phyloP scores from a whole-genome alignment of 176 grass and related monocot species.

The Avena insularis region DNA sequence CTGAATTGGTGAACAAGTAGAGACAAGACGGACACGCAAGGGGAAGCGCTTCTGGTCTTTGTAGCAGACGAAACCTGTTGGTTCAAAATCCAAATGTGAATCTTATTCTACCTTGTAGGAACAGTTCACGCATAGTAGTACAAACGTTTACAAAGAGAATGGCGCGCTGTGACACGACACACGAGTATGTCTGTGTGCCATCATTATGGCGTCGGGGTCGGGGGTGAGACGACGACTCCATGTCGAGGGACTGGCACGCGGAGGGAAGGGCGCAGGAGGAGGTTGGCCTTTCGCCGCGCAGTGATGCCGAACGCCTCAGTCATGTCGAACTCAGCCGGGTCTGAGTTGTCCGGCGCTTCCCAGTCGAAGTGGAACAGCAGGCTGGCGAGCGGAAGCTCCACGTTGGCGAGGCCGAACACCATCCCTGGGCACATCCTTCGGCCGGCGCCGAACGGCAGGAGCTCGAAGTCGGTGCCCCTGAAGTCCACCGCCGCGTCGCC shows the following conservation, averaged over 20 bases:
- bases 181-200: too few species aligned
- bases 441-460: conserved; percentile 52
- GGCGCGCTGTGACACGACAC: too few species aligned
- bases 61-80: too few species aligned
- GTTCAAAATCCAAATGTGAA: too few species aligned
- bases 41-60: too few species aligned
- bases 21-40: too few species aligned
- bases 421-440: conserved; percentile 56
- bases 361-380: conserved; percentile 57
- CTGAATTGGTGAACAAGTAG: too few species aligned
- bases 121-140: too few species aligned
- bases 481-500: conserved; percentile 26
- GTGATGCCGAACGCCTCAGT: neutral
- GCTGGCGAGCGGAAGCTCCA: conserved; percentile 51
- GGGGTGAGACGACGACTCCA: too few species aligned
- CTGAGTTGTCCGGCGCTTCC: conserved; percentile 20
- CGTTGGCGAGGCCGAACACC: conserved; percentile 45
- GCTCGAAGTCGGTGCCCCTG: conserved; percentile 49
- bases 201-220: too few species aligned
- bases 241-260: neutral
- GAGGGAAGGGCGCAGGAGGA: neutral
- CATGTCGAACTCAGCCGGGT: neutral
- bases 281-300: neutral
- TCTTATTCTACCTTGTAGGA: too few species aligned
- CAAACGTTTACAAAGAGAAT: too few species aligned